Evolutionary conservation across 2,329 filamentous ascomycete species (phyloP), one percentile per base, ranked within the genome.

Genomic region (Aureobasidium leucospermi): DNA sequence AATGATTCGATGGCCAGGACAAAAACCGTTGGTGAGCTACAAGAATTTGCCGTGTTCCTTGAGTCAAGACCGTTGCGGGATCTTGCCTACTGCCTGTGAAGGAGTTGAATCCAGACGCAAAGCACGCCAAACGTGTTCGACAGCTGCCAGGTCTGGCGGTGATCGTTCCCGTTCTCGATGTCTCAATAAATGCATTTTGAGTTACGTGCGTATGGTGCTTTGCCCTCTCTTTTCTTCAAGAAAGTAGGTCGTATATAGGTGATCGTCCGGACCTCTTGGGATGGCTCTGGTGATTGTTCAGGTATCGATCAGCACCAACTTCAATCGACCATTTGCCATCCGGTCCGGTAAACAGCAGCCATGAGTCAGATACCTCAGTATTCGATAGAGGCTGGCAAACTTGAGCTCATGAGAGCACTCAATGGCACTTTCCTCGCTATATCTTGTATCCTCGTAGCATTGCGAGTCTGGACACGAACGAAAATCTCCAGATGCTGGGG

Each of bases 381-480:
- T 41, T 45, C 28, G 11, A 45, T 56, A 36, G 52, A 56, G 15
- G 3, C 52, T 3, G 36, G 52, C 16, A 56, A 56, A 13, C 19
- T 56, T 15, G 39, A 45, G n/a, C 31, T 56, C 15, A 59, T 59
- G 58, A 36, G 15, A 28, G 48, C 36, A 4, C 48, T 66, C 28
- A 55, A 57, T 34, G 45, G 51, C 42, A 66, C 65, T 13, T 74
- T 74, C 59, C 64, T 76, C 34, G 62, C 63, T 1, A 58, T 73
- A 3, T 62, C 74, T 31, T 77, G 73, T 72, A 19, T 73, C 41
- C 70, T 74, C 48, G 67, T 76, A 6, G 51, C 66, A 1, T 63
- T 76, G 15, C 67, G 75, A 39, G 65, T 73, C 46, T 77, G 70
- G 68, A 75, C 75, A 10, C 70, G 75, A 32, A 68, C 68, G 1